Evolutionary conservation across 495 filamentous ascomycete species (phyloP).

Genomic region (Talaromyces wortmannii): DNA sequence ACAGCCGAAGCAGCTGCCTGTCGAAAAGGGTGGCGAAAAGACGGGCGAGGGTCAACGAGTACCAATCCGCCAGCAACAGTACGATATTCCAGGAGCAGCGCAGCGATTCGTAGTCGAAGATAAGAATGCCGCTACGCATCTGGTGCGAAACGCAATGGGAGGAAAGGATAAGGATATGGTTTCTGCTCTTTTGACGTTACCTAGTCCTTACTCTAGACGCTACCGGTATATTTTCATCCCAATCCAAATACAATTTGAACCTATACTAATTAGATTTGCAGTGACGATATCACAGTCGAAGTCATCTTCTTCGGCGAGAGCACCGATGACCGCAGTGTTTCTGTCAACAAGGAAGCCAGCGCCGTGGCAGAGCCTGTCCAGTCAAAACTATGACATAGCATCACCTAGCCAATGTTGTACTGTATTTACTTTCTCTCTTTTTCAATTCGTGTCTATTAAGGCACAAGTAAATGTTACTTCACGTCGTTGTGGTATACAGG

Average conservation of each 20-base stretch:
- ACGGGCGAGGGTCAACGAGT: slow-evolving; percentile 50
- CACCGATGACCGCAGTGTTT: slow-evolving; percentile 64
- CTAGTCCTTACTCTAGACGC: slow-evolving; percentile 80
- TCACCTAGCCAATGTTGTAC: slow-evolving; percentile 1
- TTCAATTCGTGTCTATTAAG: not conserved
- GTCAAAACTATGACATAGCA: slow-evolving; percentile 44
- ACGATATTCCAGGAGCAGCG: slow-evolving; percentile 60
- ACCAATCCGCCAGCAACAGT: slow-evolving; percentile 81
- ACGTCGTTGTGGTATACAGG: not conserved
- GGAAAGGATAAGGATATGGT: slow-evolving; percentile 92
- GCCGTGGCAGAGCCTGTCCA: slow-evolving; percentile 49
- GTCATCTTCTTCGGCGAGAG: slow-evolving; percentile 96
- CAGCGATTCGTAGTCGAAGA: slow-evolving; percentile 90
- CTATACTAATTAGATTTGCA: slow-evolving; percentile 19
- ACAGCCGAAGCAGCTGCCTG: slow-evolving; percentile 41
- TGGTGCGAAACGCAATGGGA: slow-evolving; percentile 92
- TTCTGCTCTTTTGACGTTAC: slow-evolving; percentile 85
- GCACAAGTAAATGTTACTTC: too few species aligned
- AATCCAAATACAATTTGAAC: not conserved
- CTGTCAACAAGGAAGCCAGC: slow-evolving; percentile 80
- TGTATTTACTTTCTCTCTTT: not conserved
- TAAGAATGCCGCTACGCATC: slow-evolving; percentile 92
- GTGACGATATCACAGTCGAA: slow-evolving; percentile 94
- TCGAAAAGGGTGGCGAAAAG: slow-evolving; percentile 41
- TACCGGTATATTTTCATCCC: slow-evolving; percentile 58